phyloP scores from a whole-genome alignment of 148 eudicot species.

The Heliamphora exappendiculata region DNA sequence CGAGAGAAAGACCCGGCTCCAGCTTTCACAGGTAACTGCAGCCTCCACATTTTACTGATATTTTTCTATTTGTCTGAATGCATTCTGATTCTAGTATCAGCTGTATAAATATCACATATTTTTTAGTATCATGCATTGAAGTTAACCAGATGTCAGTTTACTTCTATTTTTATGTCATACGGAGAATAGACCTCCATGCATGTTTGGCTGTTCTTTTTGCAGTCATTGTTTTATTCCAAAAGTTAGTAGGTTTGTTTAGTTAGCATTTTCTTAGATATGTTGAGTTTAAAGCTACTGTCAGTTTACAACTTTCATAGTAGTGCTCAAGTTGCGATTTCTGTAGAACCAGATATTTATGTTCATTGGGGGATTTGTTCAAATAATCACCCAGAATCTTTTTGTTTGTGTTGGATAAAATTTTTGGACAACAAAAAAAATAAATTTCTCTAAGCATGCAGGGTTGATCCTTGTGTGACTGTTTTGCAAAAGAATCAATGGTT shows the following conservation, averaged over 20 bases:
- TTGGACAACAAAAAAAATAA: background rate
- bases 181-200: background rate
- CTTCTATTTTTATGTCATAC: background rate
- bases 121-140: background rate
- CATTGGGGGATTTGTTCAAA: background rate
- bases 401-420: background rate
- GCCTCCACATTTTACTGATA: background rate
- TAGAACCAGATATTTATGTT: background rate
- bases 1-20: constrained; percentile 85
- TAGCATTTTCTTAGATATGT: background rate
- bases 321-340: background rate
- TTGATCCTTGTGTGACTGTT: background rate
- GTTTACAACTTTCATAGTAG: background rate
- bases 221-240: background rate
- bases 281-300: background rate
- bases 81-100: background rate
- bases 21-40: constrained; percentile 77
- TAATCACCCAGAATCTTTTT: background rate
- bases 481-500: background rate
- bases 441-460: background rate
- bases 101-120: background rate
- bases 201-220: constrained; percentile 4
- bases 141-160: background rate
- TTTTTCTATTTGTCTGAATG: background rate
- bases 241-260: background rate